Base-by-base conservation (phyloP, 768 basidiomycete species). In the Trametes coccinea region DNA sequence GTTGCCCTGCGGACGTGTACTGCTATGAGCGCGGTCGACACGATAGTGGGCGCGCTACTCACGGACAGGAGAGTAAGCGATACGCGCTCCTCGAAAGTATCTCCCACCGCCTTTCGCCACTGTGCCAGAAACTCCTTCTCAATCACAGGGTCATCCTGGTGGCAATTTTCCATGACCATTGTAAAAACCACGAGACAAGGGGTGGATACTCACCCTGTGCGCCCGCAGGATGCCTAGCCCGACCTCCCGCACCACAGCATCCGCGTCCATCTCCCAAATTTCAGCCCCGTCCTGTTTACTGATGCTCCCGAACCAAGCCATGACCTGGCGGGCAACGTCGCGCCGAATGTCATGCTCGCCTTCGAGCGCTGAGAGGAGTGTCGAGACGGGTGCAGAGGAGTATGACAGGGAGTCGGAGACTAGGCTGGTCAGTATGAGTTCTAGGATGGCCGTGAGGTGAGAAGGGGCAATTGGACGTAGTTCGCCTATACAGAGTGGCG, bases 301-400 rank as follows among this genome's bases (percentile, higher is more conserved):
- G 4, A 88, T 72, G 4, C 78, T 75, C 14, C 93, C 94, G 66
- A 96, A 98, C 88, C 95, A 95, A 0, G 75, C 70, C 78, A 97
- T 84, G 30, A 94, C 80, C 70, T 93, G 92, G 6, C 70, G 74
- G 7, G 85, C 81, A 31, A 94, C 81, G 2, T 77, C 71, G 6
- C 82, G 74, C 7, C 84, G 79, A 14, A 95, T 75, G 17, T 92
- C 91, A 68, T 93, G 87, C 3, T 91, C 89, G 45, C 88, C 80
- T 16, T 84, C 82, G 11, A 98, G 80, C 0, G 83, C 75, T 9
- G 81, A 75, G 6, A 80, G 70, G 45, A 96, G 74, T n/a, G 80
- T 78, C 46, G 85, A 81, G n/a, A 86, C 78, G 0, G 84, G 77
- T 0, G 81, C 86, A 3, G 80, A 77, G 2, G 79, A 74, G 65